Evolutionary conservation across 768 basidiomycete genomes (phyloP), one percentile per base, ranked within the genome.

Genomic region (Podaxis sp.): DNA sequence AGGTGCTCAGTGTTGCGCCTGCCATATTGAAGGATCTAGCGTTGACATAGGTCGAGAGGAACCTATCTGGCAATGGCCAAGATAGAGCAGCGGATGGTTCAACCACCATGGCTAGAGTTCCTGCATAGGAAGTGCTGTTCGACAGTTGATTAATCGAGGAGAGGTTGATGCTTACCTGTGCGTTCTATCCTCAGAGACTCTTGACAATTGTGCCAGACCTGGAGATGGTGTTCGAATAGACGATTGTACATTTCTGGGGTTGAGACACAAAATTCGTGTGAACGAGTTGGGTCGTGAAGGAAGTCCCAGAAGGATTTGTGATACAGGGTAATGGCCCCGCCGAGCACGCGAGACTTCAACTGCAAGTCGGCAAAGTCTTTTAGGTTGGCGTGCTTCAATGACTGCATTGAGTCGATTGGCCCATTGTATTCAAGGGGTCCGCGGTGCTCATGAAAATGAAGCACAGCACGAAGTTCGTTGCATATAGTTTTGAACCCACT

Each of bases 261-360:
- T 36, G 33, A 22, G 36, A 61, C 40, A 12, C 39, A 61, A 33
- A 42, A 61, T 24, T 7, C 3, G 4, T 11, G 11, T n/a, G 59
- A 61, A 15, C 52, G 59, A 28, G 2, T 22, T 9, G 59, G 52
- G n/a, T 61, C 51, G 13, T 12, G 36, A 38, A 61, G 59, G 46
- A 61, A 61, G 40, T 61, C 59, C 36, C 2, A 40, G 30, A 61
- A 61, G n/a, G 59, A 61, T 61, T 53, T 61, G 1, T 61, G 59
- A 24, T 42, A 44, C 8, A 61, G 26, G 7, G 19, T 24, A 36
- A 56, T 19, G 7, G 30, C 22, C 6, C 54, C 54, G 11, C 54
- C 54, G 1, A 56, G 54, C 9, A 22, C 44, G 12, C 54, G 54
- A 12, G 38, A 56, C 9, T 24, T 22, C 7, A 19, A 3, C 54